A percentile compares a stretch with the other conserved stretches of the same genome.
Conservation (phyloP, 2,329 filamentous ascomycete species). For the Drechslerella dactyloides region DNA sequence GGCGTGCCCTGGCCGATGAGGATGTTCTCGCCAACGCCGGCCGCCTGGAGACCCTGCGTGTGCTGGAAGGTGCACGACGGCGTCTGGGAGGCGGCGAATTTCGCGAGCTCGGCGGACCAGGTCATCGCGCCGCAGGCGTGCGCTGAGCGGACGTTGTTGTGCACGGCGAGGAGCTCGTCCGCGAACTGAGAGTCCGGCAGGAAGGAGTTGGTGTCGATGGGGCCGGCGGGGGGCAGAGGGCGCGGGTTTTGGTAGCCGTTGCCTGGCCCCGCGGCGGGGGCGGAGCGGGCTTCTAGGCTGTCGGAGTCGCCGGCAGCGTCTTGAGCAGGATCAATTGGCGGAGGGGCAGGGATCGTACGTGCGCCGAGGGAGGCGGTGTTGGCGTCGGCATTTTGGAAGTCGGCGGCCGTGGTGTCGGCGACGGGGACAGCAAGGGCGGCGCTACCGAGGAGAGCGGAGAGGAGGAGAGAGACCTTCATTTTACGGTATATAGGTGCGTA, state of each 20-base stretch:
- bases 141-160: background rate
- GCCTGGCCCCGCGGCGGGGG: background rate
- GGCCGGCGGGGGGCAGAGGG: background rate
- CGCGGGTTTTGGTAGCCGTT: background rate
- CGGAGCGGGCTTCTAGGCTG: background rate
- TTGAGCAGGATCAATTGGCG: background rate
- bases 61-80: conserved; percentile 16
- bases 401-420: background rate
- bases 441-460: conserved; percentile 1
- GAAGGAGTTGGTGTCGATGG: background rate
- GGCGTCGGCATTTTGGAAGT: background rate
- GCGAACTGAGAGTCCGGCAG: background rate
- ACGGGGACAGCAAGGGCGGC: background rate
- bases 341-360: background rate
- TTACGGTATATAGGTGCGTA: background rate
- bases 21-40: conserved; percentile 35
- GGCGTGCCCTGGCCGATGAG: conserved; percentile 4
- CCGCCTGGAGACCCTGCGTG: background rate
- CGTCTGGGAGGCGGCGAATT: background rate
- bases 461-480: background rate
- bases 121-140: background rate
- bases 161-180: background rate
- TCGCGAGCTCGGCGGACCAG: background rate
- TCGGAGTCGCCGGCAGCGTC: background rate
- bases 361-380: background rate